A percentile compares a stretch with the other conserved stretches of the same genome.
phyloP scores from a whole-genome alignment of 2,329 filamentous ascomycete genomes.

The Camptophora hylomeconis region DNA sequence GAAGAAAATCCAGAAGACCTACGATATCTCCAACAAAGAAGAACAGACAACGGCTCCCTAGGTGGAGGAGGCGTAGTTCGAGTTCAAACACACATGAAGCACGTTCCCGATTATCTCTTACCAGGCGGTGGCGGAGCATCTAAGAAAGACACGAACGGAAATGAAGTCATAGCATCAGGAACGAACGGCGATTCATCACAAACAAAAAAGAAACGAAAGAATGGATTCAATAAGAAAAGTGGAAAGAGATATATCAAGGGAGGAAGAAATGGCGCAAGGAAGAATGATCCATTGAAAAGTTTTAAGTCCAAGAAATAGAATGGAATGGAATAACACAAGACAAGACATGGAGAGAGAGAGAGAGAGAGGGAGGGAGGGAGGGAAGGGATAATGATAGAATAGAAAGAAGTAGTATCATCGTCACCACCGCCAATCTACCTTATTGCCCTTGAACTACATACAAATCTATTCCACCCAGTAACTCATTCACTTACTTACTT shows the following conservation, averaged over 20 bases:
- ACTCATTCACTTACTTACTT: too few species aligned
- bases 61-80: slow-evolving; percentile 54
- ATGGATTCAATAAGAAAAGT: slow-evolving; percentile 25
- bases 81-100: slow-evolving; percentile 79
- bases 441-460: too few species aligned
- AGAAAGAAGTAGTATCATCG: too few species aligned
- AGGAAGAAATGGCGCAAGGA: slow-evolving; percentile 44
- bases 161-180: slow-evolving; percentile 61
- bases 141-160: slow-evolving; percentile 56
- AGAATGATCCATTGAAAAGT: slow-evolving; percentile 74
- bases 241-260: slow-evolving; percentile 30
- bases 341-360: too few species aligned
- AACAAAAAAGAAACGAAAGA: slow-evolving; percentile 33
- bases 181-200: slow-evolving; percentile 39
- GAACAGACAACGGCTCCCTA: slow-evolving; percentile 82
- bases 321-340: slow-evolving; percentile 4
- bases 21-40: slow-evolving; percentile 65
- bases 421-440: too few species aligned
- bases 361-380: too few species aligned
- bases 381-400: too few species aligned
- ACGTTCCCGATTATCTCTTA: slow-evolving; percentile 87
- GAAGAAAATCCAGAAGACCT: slow-evolving; percentile 92
- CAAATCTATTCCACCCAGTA: too few species aligned
- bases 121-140: too few species aligned
- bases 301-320: slow-evolving; percentile 50